phyloP scores from a whole-genome alignment of 805 yeast species.

The Debaryomyces prosopidis region DNA sequence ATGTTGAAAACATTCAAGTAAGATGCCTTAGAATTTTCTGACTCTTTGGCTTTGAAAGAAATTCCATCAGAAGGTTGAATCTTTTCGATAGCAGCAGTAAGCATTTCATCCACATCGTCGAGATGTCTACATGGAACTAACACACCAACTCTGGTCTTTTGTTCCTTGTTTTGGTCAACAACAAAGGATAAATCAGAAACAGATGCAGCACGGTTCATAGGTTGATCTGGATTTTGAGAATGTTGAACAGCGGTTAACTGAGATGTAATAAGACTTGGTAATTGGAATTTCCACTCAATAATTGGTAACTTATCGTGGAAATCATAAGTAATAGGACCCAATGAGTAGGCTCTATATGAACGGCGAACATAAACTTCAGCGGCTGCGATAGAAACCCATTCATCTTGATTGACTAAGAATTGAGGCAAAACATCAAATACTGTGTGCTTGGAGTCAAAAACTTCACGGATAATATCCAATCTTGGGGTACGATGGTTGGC shows the following conservation, averaged over 20 bases:
- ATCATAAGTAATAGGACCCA: conserved; percentile 71
- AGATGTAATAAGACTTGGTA: conserved; percentile 71
- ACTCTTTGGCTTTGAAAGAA: conserved; percentile 27
- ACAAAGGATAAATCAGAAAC: conserved; percentile 89
- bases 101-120: conserved; percentile 86
- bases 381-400: conserved; percentile 91
- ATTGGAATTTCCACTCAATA: conserved; percentile 84
- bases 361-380: conserved; percentile 95
- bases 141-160: conserved; percentile 80
- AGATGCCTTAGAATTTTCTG: conserved; percentile 18
- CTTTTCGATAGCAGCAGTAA: conserved; percentile 71
- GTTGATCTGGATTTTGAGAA: conserved; percentile 39
- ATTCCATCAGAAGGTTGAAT: conserved; percentile 53
- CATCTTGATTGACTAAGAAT: conserved; percentile 80
- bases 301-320: conserved; percentile 60
- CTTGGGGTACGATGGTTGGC: conserved; percentile 82
- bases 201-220: conserved; percentile 83
- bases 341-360: conserved; percentile 94
- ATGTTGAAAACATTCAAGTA: conserved; percentile 78
- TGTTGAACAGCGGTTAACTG: conserved; percentile 72
- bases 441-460: conserved; percentile 92
- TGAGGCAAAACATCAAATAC: conserved; percentile 95
- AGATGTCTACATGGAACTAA: conserved; percentile 77
- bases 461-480: conserved; percentile 77
- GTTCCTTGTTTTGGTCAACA: conserved; percentile 65